Evolutionary conservation across 305 asterid species (phyloP).

Genomic region (Solanum hybrid): DNA sequence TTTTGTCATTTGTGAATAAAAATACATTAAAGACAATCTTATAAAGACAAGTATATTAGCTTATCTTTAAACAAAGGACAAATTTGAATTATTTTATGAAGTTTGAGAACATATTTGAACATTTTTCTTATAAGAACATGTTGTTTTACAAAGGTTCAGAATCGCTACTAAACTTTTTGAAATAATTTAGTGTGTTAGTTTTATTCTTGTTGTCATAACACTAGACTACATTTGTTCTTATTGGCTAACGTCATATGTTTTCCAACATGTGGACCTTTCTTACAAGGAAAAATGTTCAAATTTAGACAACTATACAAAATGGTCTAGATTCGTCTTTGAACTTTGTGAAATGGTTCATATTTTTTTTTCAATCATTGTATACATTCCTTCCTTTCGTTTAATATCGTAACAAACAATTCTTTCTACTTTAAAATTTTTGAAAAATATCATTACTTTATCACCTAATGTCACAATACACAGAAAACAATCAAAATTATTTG

Average conservation of each 20-base stretch:
- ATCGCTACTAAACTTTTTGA: neutral
- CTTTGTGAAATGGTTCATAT: no score
- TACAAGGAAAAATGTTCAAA: neutral
- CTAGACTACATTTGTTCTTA: neutral
- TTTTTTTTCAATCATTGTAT: no score
- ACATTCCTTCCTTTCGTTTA: no score
- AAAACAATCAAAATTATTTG: neutral
- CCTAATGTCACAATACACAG: no score
- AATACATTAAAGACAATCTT: neutral
- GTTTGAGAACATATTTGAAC: neutral
- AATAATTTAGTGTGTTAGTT: neutral
- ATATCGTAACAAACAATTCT: no score
- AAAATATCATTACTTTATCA: no score
- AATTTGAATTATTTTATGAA: no score
- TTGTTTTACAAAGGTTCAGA: no score
- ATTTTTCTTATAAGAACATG: neutral
- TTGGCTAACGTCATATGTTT: neutral
- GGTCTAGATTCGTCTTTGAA: neutral
- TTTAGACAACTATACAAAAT: no score
- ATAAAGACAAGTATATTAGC: neutral
- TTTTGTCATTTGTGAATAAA: neutral
- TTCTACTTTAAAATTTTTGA: no score
- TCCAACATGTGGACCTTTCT: neutral
- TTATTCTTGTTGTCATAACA: no score
- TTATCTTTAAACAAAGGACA: neutral